Evolutionary conservation across 139 green algal genomes (phyloP).

Genomic region (Chlamydomonas urium): DNA sequence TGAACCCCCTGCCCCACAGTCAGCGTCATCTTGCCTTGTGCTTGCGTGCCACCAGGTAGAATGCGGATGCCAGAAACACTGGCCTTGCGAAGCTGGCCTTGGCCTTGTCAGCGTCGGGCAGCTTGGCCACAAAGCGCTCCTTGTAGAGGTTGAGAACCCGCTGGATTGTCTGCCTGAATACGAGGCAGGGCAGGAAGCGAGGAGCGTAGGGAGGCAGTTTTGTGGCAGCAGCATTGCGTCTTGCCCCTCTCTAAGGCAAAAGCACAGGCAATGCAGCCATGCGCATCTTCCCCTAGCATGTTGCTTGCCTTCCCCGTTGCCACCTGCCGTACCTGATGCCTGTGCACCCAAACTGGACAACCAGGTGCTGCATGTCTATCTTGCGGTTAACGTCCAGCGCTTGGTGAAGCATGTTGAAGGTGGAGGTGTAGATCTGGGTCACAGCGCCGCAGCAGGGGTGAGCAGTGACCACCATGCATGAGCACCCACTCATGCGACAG

Average conservation of each 20-base stretch:
- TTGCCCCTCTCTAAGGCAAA: too few species aligned
- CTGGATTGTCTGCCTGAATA: not conserved
- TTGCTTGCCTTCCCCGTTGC: too few species aligned
- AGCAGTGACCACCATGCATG: too few species aligned
- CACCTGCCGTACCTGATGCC: not conserved
- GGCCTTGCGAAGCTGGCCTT: conserved; percentile 1
- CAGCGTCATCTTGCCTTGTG: conserved; percentile 6
- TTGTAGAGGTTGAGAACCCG: conserved; percentile 14
- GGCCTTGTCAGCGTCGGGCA: not conserved
- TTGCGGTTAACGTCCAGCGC: not conserved
- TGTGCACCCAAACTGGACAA: conserved; percentile 8
- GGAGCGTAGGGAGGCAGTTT: too few species aligned
- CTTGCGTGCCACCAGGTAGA: conserved; percentile 11
- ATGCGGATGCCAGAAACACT: conserved; percentile 10
- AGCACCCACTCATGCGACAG: too few species aligned
- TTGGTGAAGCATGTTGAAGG: conserved; percentile 14
- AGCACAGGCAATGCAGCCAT: too few species aligned
- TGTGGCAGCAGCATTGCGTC: too few species aligned
- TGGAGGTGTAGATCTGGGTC: conserved; percentile 14
- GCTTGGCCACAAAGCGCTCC: conserved; percentile 9
- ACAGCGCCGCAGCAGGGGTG: not conserved
- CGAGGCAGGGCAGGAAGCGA: too few species aligned
- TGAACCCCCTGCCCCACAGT: not conserved
- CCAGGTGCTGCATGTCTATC: conserved; percentile 10
- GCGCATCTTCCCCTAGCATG: too few species aligned